Evolutionary conservation across 352 stramenopile species (phyloP).

Genomic region (Pythium monospermum): DNA sequence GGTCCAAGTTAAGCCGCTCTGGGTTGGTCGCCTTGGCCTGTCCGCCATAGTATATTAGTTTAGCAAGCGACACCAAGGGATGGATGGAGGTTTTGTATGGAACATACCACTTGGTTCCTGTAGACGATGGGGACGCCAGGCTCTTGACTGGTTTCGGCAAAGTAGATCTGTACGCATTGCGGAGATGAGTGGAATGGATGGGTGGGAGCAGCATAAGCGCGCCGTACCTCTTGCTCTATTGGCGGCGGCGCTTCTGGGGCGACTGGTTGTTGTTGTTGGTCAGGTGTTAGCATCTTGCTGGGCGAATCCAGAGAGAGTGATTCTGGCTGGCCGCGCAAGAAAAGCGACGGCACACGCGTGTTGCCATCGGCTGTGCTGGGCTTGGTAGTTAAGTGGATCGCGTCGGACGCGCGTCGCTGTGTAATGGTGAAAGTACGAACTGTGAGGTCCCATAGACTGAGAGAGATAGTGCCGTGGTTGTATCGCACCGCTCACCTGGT

Average conservation of each 20-base stretch:
- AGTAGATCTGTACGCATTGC: conserved; percentile 44
- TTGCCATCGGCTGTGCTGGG: conserved; percentile 14
- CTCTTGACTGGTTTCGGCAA: conserved; percentile 63
- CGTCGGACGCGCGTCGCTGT: conserved; percentile 16
- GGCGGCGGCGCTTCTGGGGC: neutral
- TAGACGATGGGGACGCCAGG: conserved; percentile 71
- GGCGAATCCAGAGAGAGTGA: conserved; percentile 12
- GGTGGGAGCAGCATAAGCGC: too few species aligned
- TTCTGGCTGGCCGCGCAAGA: conserved; percentile 19
- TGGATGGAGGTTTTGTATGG: neutral
- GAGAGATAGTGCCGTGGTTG: neutral
- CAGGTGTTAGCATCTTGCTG: conserved; percentile 6
- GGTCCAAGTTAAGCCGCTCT: conserved; percentile 88
- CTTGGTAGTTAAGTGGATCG: conserved; percentile 4
- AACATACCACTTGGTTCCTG: conserved; percentile 52
- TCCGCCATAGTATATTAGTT: neutral
- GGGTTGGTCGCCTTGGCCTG: conserved; percentile 64
- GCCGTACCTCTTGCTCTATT: too few species aligned
- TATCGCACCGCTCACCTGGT: conserved; percentile 7
- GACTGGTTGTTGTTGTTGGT: neutral
- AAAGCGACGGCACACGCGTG: neutral
- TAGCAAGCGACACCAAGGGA: neutral
- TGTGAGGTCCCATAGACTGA: neutral
- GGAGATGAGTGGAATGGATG: too few species aligned
- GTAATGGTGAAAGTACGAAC: too few species aligned